Conservation (phyloP, 1,284 basidiomycete genomes). For the Pyrrhoderma lamaoense region DNA sequence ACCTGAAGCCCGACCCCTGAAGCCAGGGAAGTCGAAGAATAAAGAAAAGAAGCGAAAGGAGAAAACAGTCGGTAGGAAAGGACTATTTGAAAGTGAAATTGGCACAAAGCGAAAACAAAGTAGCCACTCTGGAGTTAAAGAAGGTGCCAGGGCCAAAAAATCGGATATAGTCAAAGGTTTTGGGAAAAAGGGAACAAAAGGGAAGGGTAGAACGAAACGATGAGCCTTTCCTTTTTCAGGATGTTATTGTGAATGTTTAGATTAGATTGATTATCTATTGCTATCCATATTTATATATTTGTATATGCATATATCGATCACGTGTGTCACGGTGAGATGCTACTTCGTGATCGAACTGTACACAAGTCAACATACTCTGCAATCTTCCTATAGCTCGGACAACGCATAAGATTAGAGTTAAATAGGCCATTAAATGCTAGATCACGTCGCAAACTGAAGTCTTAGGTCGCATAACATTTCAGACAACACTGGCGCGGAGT, state of each 20-base stretch:
- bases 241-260: constrained; percentile 10
- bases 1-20: constrained; percentile 21
- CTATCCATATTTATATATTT: constrained; percentile 6
- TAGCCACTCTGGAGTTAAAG: constrained; percentile 21
- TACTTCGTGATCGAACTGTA: background rate
- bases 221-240: constrained; percentile 5
- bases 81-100: constrained; percentile 39
- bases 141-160: constrained; percentile 43
- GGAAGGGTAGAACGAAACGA: constrained; percentile 26
- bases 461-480: no score
- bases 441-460: no score
- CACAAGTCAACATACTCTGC: background rate
- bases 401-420: no score
- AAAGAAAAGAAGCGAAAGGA: constrained; percentile 14
- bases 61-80: constrained; percentile 13
- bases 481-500: no score
- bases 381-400: no score
- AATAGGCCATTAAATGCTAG: no score
- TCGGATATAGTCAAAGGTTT: constrained; percentile 42
- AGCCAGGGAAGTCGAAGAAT: constrained; percentile 15
- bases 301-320: constrained; percentile 7
- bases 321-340: constrained; percentile 30
- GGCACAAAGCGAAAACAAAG: constrained; percentile 26
- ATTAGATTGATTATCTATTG: background rate
- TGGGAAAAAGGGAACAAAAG: constrained; percentile 40